Conservation (phyloP, 2,329 filamentous ascomycete genomes). For the Ceratocystis lukuohia region DNA sequence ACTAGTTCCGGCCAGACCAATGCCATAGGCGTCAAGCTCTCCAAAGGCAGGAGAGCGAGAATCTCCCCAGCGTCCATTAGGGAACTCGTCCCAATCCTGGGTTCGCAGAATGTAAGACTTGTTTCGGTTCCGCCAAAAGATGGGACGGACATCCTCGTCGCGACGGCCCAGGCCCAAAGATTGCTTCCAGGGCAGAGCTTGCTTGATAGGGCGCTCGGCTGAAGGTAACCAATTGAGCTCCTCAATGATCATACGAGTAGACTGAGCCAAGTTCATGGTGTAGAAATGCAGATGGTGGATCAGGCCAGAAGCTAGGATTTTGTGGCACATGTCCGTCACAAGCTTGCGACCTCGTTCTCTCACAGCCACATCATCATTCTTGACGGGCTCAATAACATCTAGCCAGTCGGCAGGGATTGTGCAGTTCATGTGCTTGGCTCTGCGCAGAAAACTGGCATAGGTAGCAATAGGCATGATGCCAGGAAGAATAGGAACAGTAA, state of each 20-base stretch:
- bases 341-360: slow-evolving; percentile 77
- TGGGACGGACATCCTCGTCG: slow-evolving; percentile 89
- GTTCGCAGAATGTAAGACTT: slow-evolving; percentile 91
- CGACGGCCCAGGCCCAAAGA: slow-evolving; percentile 79
- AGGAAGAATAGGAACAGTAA: slow-evolving; percentile 68
- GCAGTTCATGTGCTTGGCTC: slow-evolving; percentile 84
- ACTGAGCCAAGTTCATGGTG: slow-evolving; percentile 96
- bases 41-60: slow-evolving; percentile 92
- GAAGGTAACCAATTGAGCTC: slow-evolving; percentile 74
- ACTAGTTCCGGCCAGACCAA: slow-evolving; percentile 86
- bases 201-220: slow-evolving; percentile 63
- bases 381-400: slow-evolving; percentile 72
- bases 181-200: slow-evolving; percentile 90
- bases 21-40: slow-evolving; percentile 85
- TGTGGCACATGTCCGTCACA: slow-evolving; percentile 79
- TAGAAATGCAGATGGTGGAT: slow-evolving; percentile 82
- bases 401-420: slow-evolving; percentile 71
- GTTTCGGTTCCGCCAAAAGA: slow-evolving; percentile 97
- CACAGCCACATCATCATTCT: slow-evolving; percentile 91
- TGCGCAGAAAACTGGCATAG: slow-evolving; percentile 79
- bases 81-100: slow-evolving; percentile 98
- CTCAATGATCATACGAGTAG: slow-evolving; percentile 85
- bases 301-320: slow-evolving; percentile 69
- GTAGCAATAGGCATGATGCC: slow-evolving; percentile 87
- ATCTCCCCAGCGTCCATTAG: slow-evolving; percentile 97